Conservation (phyloP, 2,329 filamentous ascomycete genomes). For the Blastomyces silverae region DNA sequence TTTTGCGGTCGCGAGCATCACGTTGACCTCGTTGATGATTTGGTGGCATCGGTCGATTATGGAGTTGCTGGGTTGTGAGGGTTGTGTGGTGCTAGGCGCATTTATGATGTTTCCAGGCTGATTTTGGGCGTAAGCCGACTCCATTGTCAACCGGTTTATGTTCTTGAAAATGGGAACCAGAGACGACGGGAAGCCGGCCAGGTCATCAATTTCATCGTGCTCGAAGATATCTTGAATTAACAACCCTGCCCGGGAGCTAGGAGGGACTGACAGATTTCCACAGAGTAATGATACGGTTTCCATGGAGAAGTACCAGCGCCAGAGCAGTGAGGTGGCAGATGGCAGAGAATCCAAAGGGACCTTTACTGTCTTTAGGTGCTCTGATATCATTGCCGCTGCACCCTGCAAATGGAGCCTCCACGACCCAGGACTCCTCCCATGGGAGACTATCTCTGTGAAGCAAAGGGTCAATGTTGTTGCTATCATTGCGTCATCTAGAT, state of each 20-base stretch:
- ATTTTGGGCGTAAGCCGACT: conserved; percentile 12
- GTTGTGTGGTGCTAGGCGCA: not conserved
- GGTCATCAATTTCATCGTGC: conserved; percentile 20
- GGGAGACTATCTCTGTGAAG: conserved; percentile 20
- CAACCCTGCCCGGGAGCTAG: conserved; percentile 15
- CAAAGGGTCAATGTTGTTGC: conserved; percentile 21
- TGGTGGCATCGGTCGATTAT: conserved; percentile 18
- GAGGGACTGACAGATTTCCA: conserved; percentile 19
- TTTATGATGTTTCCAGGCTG: conserved; percentile 1
- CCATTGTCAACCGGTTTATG: conserved; percentile 20
- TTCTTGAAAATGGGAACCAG: conserved; percentile 19
- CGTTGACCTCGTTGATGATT: conserved; percentile 17
- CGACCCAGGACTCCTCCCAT: conserved; percentile 19
- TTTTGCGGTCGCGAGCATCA: conserved; percentile 15
- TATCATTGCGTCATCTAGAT: conserved; percentile 19
- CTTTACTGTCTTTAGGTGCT: conserved; percentile 17
- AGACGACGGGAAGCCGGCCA: conserved; percentile 20
- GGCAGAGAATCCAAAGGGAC: conserved; percentile 12
- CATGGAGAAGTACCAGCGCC: conserved; percentile 23
- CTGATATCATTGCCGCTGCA: conserved; percentile 19
- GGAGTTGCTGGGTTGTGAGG: conserved; percentile 12
- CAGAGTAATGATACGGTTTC: conserved; percentile 20
- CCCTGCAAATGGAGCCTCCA: conserved; percentile 22
- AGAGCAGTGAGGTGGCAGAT: conserved; percentile 18
- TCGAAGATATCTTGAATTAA: conserved; percentile 17